Evolutionary conservation across 371 early-diverging fungal genomes (phyloP), one percentile per base, ranked within the genome.

Genomic region (Sporodiniella umbellata): DNA sequence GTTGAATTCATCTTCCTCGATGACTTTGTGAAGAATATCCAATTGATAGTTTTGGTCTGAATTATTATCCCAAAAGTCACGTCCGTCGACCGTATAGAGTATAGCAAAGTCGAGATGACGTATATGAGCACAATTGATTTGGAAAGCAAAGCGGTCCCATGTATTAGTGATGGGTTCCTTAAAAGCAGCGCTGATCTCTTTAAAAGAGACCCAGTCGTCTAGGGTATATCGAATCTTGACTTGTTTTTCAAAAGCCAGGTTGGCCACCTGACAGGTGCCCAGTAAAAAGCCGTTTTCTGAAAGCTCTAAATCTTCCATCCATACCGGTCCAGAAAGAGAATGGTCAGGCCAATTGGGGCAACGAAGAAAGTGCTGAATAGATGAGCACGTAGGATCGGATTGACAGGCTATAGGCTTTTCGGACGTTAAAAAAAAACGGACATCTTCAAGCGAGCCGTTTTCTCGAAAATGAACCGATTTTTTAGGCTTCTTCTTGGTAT

Each of bases 11-110:
- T 35, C 26, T 35, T 40, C 21, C 3, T 40, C 15, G 25, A 28
- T 28, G 15, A 60, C 25, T 50, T 42, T 23, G 8, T 35, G 30
- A 8, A 54, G 12, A 12, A 63, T 47, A 26, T 58, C 44, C n/a
- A 58, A 6, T 33, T 47, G 33, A 66, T 88, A 89, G 60, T 90
- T 85, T 23, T 66, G 58, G 6, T 84, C 81, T n/a, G 61, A 53
- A 67, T 91, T 89, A 64, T 88, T 91, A 66, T 93, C 93, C 93
- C 93, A 93, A 59, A 75, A 78, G 58, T 84, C 85, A 19, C 69
- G 67, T 38, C 79, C 83, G 39, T 65, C 62, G 25, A 87, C 88
- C 1, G 54, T 56, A 56, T 89, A 74, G 6, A 59, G 55, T 2
- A 68, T 43, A 15, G 61, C 66, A 8, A 70, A 21, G 31, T 49